Evolutionary conservation across 768 basidiomycete species (phyloP).

Genomic region (Boletus rubroflammeus): DNA sequence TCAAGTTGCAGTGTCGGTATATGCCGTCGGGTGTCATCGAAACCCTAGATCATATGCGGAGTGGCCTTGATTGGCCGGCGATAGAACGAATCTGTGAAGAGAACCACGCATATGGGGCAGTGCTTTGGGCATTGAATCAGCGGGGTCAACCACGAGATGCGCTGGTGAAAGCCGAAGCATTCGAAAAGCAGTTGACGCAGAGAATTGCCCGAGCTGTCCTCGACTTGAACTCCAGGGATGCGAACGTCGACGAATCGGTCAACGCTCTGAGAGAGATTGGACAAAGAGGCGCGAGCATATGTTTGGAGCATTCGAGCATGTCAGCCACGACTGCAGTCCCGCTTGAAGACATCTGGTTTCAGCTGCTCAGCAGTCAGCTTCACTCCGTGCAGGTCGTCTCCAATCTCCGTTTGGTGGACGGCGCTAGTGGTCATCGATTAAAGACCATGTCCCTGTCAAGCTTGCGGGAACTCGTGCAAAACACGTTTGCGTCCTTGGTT

Average conservation of each 20-base stretch:
- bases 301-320: conserved; percentile 59
- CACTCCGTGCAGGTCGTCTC: conserved; percentile 71
- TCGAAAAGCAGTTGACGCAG: conserved; percentile 49
- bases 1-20: conserved; percentile 70
- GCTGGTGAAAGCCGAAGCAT: conserved; percentile 60
- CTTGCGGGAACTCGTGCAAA: conserved; percentile 75
- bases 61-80: conserved; percentile 52
- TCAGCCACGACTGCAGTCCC: conserved; percentile 39
- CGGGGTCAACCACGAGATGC: conserved; percentile 62
- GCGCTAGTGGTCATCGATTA: conserved; percentile 16
- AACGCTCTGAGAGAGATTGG: conserved; percentile 56
- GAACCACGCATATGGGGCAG: conserved; percentile 64
- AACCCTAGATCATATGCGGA: conserved; percentile 50
- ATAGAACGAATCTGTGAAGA: conserved; percentile 65
- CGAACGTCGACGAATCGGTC: conserved; percentile 35
- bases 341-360: conserved; percentile 88
- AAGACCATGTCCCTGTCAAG: conserved; percentile 37
- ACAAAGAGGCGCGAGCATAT: conserved; percentile 61
- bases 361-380: conserved; percentile 78
- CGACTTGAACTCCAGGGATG: conserved; percentile 9
- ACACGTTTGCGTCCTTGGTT: conserved; percentile 79
- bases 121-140: conserved; percentile 75
- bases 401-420: conserved; percentile 32
- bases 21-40: conserved; percentile 61
- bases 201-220: conserved; percentile 41